Evolutionary conservation across 371 early-diverging fungal genomes (phyloP).

Genomic region (Rhizopus stolonifer): DNA sequence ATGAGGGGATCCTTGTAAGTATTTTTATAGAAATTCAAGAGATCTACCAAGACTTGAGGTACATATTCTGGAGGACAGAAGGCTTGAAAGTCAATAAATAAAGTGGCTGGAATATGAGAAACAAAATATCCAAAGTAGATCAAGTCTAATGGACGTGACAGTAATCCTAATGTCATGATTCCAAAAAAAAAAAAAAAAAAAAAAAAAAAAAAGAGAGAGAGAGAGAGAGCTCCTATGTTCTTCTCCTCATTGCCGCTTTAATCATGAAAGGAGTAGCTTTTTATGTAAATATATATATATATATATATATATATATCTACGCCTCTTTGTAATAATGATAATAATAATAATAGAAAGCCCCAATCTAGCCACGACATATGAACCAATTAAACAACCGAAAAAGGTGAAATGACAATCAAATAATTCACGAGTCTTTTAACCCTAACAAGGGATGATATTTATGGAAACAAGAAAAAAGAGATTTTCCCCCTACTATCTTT

Average conservation of each 20-base stretch:
- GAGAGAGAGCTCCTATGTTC: neutral
- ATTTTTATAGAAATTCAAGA: constrained; percentile 35
- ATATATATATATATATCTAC: too few relatives aligned
- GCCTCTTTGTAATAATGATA: too few relatives aligned
- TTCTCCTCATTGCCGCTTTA: too few relatives aligned
- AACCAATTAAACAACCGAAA: neutral
- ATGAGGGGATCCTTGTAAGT: constrained; percentile 62
- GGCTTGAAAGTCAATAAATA: constrained; percentile 51
- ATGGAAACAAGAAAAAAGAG: neutral
- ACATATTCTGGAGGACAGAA: constrained; percentile 40
- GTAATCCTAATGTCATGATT: constrained; percentile 3
- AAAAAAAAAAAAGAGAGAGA: neutral
- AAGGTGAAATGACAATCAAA: neutral
- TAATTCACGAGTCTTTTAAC: neutral
- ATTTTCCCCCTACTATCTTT: too few relatives aligned
- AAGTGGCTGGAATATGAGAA: constrained; percentile 60
- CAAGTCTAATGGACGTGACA: constrained; percentile 45
- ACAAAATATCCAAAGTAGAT: constrained; percentile 59
- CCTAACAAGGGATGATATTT: neutral
- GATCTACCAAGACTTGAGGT: constrained; percentile 38
- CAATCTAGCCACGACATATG: neutral
- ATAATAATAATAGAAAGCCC: neutral
- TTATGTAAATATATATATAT: too few relatives aligned
- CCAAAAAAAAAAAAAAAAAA: neutral
- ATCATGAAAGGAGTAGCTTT: too few relatives aligned